Evolutionary conservation across 164 flowering plant genomes (phyloP), one percentile per base, ranked within the genome.

Genomic region (Warburgia ugandensis): DNA sequence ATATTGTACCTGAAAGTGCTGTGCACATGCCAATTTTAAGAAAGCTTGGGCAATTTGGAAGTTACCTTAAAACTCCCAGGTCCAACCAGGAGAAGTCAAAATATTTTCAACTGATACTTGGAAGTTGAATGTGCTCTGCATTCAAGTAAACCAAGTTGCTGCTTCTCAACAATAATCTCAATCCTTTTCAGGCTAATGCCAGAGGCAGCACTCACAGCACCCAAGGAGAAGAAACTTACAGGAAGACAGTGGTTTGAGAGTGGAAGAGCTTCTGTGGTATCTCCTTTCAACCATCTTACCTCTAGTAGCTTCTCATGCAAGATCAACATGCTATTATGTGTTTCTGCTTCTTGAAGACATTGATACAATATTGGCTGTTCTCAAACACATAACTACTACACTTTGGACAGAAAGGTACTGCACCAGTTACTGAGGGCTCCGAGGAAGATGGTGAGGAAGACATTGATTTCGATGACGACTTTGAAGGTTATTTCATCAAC

Each of bases 171-270:
- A 45, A 26, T 45, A 26, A 31, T n/a, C 49, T n/a, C 17, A 2
- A 2, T 33, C 13, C 2, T 49, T 66, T 65, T 55, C 80, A 90
- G 97, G 78, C 43, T 86, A 56, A 78, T 90, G 83, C 94, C 95
- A 0, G 97, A 91, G 37, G 68, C 94, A 30, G 99, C 81, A 40
- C 85, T 94, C 29, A n/a, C 83, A 25, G 71, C 80, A 41, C 55
- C 94, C 27, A 94, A 94, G 70, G 99, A 86, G 67, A 94, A 84
- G 81, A 89, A 70, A 76, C 83, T 89, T 43, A 27, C 86, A 0
- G 99, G 97, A 6, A 77, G 97, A 55, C 96, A 86, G 71, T 89
- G 86, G 86, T 94, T 89, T 77, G 96, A 94, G 74, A 89, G 92
- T 70, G 99, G 91, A 72, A 71, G 84, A 74, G 94, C 84, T 60